These are phyloP conservation scores for Malassezia pachydermatis DNA, from an alignment of 1,284 basidiomycete genomes.

Conservation along the genomic window DNA sequence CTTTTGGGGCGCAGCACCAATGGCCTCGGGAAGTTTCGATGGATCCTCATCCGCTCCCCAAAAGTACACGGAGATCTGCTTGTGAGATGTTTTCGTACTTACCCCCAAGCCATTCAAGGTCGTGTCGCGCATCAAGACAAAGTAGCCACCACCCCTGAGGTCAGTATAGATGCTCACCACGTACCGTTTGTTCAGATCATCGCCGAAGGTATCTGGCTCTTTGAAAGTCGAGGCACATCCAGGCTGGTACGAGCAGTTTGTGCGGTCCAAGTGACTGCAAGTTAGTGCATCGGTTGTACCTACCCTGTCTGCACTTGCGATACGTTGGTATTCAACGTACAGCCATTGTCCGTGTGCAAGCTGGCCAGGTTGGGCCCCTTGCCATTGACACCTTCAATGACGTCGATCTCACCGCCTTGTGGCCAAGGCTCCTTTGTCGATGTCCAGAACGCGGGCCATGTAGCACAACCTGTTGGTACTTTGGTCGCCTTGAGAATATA, in stretches of 20 bases:
- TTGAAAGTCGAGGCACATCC: slow-evolving; percentile 28
- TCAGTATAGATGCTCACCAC: background rate
- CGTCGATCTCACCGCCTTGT: slow-evolving; percentile 38
- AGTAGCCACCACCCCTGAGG: slow-evolving; percentile 27
- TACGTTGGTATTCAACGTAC: slow-evolving; percentile 18
- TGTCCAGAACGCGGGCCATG: slow-evolving; percentile 46
- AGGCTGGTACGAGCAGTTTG: slow-evolving; percentile 30
- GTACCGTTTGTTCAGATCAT: slow-evolving; percentile 24
- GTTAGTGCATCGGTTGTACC: background rate
- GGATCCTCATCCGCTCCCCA: slow-evolving; percentile 21
- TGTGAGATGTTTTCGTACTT: background rate
- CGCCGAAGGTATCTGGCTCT: slow-evolving; percentile 21
- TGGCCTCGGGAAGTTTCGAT: slow-evolving; percentile 18
- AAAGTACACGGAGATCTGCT: slow-evolving; percentile 26
- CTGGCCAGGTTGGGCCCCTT: slow-evolving; percentile 28
- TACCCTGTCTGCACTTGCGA: slow-evolving; percentile 19
- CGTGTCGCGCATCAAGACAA: slow-evolving; percentile 30
- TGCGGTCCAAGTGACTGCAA: slow-evolving; percentile 4
- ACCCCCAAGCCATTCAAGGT: slow-evolving; percentile 21
- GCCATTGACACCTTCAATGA: slow-evolving; percentile 38
- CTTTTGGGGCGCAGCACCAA: slow-evolving; percentile 16
- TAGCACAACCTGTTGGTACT: slow-evolving; percentile 30
- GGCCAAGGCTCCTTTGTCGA: slow-evolving; percentile 28
- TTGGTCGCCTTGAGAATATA: slow-evolving; percentile 24
- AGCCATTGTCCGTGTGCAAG: slow-evolving; percentile 29